A percentile compares a stretch with the other conserved stretches of the same genome.
These are phyloP conservation scores for Geosmithia putterillii DNA, from an alignment of 2,329 filamentous ascomycete genomes.

Conservation along the genomic window DNA sequence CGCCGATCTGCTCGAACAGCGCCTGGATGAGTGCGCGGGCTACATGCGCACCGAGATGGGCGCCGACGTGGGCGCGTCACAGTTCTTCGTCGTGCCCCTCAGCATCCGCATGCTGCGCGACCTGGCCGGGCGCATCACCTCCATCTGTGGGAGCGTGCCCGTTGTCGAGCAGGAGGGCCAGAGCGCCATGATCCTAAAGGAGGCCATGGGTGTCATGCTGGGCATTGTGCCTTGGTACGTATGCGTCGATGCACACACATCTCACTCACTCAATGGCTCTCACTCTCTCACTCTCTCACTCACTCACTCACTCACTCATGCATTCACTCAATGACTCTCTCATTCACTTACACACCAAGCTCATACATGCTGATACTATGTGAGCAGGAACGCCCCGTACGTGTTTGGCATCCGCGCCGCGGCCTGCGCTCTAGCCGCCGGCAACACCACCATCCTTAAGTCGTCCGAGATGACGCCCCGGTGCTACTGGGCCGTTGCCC, in stretches of 20 bases:
- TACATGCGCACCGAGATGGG: conserved; percentile 35
- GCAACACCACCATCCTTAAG: conserved; percentile 62
- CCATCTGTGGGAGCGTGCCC: conserved; percentile 15
- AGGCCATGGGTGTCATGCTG: conserved; percentile 15
- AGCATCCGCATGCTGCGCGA: conserved; percentile 18
- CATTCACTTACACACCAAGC: neutral
- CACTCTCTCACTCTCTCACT: too few relatives aligned
- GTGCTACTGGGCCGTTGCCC: conserved; percentile 46
- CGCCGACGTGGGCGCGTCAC: conserved; percentile 7
- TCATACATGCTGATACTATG: neutral
- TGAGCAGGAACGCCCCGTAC: conserved; percentile 3
- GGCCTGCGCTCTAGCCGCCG: conserved; percentile 40
- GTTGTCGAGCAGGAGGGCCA: conserved; percentile 8
- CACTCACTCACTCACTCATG: too few relatives aligned
- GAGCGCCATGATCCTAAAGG: conserved; percentile 42
- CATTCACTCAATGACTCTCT: too few relatives aligned
- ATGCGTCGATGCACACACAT: too few relatives aligned
- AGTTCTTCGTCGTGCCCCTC: conserved; percentile 15
- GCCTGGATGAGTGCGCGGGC: conserved; percentile 37
- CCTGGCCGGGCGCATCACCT: conserved; percentile 19
- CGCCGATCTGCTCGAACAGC: conserved; percentile 42
- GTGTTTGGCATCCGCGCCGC: conserved; percentile 1
- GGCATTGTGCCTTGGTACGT: conserved; percentile 16
- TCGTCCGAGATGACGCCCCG: conserved; percentile 53
- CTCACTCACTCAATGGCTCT: too few relatives aligned